A percentile compares a stretch with the other conserved stretches of the same genome.
Evolutionary conservation across 306 rosid genomes (phyloP).

Genomic region (Lathyrus aphaca): DNA sequence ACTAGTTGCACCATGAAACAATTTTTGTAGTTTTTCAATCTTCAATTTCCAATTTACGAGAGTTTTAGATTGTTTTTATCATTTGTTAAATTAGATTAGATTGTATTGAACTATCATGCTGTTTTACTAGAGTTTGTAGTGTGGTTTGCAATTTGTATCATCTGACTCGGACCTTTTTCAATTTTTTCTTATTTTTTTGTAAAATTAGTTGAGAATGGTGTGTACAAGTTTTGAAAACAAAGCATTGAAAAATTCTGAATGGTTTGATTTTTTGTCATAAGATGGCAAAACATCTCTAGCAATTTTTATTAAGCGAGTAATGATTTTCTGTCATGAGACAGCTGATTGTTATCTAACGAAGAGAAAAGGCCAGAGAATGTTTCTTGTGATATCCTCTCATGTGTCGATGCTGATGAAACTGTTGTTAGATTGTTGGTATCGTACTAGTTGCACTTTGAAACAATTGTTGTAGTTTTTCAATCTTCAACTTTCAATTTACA

Average conservation of each 20-base stretch:
- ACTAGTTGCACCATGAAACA: slow-evolving; percentile 27
- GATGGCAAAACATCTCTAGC: background rate
- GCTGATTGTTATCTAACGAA: background rate
- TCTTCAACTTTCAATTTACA: background rate
- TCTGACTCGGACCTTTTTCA: background rate
- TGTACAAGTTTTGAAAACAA: background rate
- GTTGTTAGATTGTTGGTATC: background rate
- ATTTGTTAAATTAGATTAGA: too few relatives aligned
- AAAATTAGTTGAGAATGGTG: slow-evolving; percentile 2
- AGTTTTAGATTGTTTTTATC: too few relatives aligned
- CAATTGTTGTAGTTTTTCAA: slow-evolving; percentile 7
- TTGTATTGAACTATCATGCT: background rate
- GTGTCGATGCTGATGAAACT: background rate
- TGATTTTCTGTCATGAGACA: slow-evolving; percentile 3
- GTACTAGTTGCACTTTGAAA: slow-evolving; percentile 24
- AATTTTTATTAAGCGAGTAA: slow-evolving; percentile 1
- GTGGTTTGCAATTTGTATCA: slow-evolving; percentile 7
- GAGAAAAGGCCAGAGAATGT: background rate
- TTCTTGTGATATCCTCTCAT: background rate
- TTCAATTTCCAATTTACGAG: background rate
- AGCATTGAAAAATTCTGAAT: slow-evolving; percentile 14
- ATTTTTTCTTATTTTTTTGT: background rate
- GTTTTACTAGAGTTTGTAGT: background rate
- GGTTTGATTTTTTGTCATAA: slow-evolving; percentile 8
- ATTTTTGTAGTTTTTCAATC: slow-evolving; percentile 10